Base-by-base conservation (phyloP, 202 grass and related monocot species). In the Elaeis oleifera region DNA sequence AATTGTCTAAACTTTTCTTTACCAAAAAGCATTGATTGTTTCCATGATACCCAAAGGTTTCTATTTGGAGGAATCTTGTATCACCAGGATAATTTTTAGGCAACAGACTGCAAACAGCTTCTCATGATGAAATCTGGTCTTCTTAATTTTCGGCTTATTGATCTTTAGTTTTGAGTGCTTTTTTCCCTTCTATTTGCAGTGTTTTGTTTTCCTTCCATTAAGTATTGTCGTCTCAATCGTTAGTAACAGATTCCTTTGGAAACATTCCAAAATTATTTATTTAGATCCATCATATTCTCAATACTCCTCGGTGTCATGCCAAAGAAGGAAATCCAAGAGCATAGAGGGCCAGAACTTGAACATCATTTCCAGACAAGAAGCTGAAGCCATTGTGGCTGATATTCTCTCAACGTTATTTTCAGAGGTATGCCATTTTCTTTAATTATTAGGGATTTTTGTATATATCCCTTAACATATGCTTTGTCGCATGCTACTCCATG, bases 381-480 rank as follows among this genome's bases (percentile, higher is more conserved):
- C 76, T 63, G 84, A 96, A 81, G 54, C 67, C 53, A 83, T 96
- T 53, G 84, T 96, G n/a, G 88, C 84, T 59, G 25, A 85, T 70
- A 76, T 96, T 51, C 69, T 96, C 51, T 90, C 76, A 18, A 77
- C 74, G 3, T 63, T 68, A 68, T 91, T 96, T 71, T 76, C 84
- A 20, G 77, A 78, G 84, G 87, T 96, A 83, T 81, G 29, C 56
- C 2, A 9, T 44, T 44, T 44, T 9, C 11, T 14, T 14, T 13
- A 13, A 13, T 44, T 44, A 3, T 44, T 13, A 13, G 36, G 1
- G 9, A 44, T 13, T 44, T 44, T 13, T 44, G 36, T 13, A 44
- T 13, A 44, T 44, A 44, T 11, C 36, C 36, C 36, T 44, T 44
- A 8, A 44, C 36, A 44, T 44, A 44, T 44, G 36, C 36, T 44